These are phyloP conservation scores for Inga laurina DNA, from an alignment of 306 rosid genomes.

Conservation along the genomic window DNA sequence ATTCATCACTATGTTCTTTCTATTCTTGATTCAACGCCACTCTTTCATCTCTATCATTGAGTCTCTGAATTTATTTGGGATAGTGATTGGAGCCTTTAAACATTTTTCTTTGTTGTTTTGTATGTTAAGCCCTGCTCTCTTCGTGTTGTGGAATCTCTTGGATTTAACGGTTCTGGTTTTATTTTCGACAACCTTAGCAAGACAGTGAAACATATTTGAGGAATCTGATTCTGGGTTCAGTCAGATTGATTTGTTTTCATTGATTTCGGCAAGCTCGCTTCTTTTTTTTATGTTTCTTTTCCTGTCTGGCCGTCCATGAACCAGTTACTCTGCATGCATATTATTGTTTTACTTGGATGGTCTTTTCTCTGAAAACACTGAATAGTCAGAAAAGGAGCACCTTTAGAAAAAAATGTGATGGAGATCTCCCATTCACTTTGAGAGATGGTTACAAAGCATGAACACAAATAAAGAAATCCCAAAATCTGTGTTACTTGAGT, in stretches of 20 bases:
- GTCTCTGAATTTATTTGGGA: no score
- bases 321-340: neutral
- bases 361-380: conserved; percentile 12
- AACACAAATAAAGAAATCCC: conserved; percentile 27
- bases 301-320: neutral
- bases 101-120: neutral
- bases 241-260: neutral
- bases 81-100: no score
- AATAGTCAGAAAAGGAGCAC: conserved; percentile 23
- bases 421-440: conserved; percentile 36
- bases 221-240: conserved; percentile 12
- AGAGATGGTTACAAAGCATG: neutral
- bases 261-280: neutral
- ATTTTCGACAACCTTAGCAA: neutral
- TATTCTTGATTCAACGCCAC: no score
- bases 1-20: no score
- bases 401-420: conserved; percentile 25
- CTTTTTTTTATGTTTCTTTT: neutral
- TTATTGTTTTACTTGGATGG: neutral
- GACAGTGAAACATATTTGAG: neutral
- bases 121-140: conserved; percentile 12
- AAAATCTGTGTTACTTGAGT: conserved; percentile 24
- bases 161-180: neutral
- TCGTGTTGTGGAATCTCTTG: neutral
- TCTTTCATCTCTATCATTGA: no score